Conservation (phyloP, 768 basidiomycete genomes). For the Daedalea quercina region DNA sequence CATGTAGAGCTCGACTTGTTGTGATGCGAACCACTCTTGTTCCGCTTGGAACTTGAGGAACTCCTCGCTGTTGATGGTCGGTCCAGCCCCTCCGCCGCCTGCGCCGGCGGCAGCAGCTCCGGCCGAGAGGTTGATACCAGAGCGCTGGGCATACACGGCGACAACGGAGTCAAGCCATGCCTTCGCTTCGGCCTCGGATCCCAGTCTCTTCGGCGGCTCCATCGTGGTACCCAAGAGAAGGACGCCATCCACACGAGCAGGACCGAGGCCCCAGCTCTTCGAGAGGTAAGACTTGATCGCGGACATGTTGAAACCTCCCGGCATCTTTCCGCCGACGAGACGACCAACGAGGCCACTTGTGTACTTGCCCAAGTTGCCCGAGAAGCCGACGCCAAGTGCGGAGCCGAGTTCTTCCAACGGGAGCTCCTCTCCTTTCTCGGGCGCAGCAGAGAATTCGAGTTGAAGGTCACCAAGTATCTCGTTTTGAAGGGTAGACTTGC, state of each 20-base stretch:
- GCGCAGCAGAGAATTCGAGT: constrained; percentile 89
- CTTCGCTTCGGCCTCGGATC: constrained; percentile 88
- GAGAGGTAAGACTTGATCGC: constrained; percentile 83
- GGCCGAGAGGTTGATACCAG: constrained; percentile 78
- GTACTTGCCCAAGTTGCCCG: constrained; percentile 90
- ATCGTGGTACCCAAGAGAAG: constrained; percentile 86
- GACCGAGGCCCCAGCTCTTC: constrained; percentile 94
- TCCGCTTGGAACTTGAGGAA: constrained; percentile 95
- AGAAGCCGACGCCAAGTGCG: constrained; percentile 72
- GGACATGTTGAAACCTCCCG: constrained; percentile 94
- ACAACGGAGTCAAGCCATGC: constrained; percentile 88
- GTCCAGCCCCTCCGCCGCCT: constrained; percentile 62
- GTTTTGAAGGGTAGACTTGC: constrained; percentile 98
- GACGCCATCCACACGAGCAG: constrained; percentile 83
- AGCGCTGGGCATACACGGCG: constrained; percentile 76
- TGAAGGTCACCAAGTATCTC: constrained; percentile 97
- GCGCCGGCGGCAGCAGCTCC: constrained; percentile 56
- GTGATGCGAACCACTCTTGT: constrained; percentile 85
- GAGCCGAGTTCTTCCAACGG: constrained; percentile 94
- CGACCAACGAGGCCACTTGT: constrained; percentile 86
- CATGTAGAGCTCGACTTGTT: constrained; percentile 95
- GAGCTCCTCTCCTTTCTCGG: constrained; percentile 97
- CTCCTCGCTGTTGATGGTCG: constrained; percentile 95
- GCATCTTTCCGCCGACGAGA: constrained; percentile 93
- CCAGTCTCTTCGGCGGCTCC: constrained; percentile 92